These are phyloP conservation scores for Tuber umbilicatum DNA, from an alignment of 495 filamentous ascomycete species.

Conservation along the genomic window DNA sequence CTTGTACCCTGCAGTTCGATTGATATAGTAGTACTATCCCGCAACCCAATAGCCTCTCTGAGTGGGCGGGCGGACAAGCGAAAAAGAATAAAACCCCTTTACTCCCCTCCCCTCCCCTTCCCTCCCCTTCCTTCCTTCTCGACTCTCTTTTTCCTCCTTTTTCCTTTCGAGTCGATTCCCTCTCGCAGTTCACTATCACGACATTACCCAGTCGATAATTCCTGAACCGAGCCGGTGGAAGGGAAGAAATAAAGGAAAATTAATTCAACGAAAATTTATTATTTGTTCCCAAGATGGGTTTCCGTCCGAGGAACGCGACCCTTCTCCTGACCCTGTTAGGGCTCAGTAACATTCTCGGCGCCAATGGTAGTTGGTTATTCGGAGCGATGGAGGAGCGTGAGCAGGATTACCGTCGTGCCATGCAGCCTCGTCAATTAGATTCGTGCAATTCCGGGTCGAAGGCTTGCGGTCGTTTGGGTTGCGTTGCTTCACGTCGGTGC, in stretches of 20 bases:
- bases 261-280: not conserved
- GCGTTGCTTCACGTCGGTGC: constrained; percentile 3
- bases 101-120: not conserved
- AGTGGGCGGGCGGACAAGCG: not conserved
- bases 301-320: not conserved
- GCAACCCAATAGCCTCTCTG: not conserved
- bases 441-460: constrained; percentile 6
- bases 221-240: not conserved
- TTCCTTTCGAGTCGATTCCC: not conserved
- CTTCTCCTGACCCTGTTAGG: constrained; percentile 2
- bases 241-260: not conserved
- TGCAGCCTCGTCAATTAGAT: constrained; percentile 2
- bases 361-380: constrained; percentile 13
- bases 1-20: not conserved
- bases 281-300: not conserved
- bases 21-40: not conserved
- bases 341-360: constrained; percentile 12
- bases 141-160: not conserved
- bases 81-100: constrained; percentile 1
- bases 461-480: constrained; percentile 17
- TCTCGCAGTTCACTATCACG: not conserved
- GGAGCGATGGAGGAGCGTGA: constrained; percentile 16
- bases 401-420: not conserved
- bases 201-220: not conserved
- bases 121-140: not conserved